Evolutionary conservation across 2,329 filamentous ascomycete genomes (phyloP).

Genomic region (Rutstroemia sp.): DNA sequence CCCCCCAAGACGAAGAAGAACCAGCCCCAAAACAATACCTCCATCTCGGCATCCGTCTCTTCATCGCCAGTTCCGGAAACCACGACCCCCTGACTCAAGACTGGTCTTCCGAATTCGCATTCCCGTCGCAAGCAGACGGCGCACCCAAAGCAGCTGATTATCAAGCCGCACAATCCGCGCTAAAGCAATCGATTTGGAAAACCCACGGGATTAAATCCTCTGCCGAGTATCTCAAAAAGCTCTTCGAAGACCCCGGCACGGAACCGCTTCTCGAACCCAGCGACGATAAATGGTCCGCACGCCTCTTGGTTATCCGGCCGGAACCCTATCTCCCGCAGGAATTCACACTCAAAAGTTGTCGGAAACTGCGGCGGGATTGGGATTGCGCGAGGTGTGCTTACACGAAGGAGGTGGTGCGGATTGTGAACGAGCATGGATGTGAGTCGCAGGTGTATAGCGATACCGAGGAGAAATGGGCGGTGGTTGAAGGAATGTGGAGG

Average conservation of each 20-base stretch:
- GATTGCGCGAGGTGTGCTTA: neutral
- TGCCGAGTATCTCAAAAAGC: neutral
- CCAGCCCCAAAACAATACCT: conserved; percentile 4
- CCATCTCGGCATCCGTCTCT: conserved; percentile 7
- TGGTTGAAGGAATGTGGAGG: neutral
- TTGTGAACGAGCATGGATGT: neutral
- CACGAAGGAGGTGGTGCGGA: neutral
- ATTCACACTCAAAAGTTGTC: neutral
- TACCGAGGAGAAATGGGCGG: neutral
- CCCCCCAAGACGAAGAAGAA: neutral
- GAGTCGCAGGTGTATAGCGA: neutral
- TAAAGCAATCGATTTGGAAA: conserved; percentile 1
- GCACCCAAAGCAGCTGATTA: conserved; percentile 2
- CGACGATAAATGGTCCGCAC: neutral
- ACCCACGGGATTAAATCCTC: neutral
- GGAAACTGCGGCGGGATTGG: conserved; percentile 3
- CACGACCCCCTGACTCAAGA: conserved; percentile 7
- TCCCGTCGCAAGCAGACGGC: neutral
- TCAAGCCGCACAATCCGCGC: neutral
- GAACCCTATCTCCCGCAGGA: neutral
- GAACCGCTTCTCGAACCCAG: neutral
- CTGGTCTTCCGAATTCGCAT: neutral
- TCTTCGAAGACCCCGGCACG: conserved; percentile 7
- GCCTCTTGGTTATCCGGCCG: neutral
- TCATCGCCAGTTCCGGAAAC: conserved; percentile 13